Evolutionary conservation across 1,139 yeast species (phyloP).

Genomic region (Barnettozyma hawaiiensis): DNA sequence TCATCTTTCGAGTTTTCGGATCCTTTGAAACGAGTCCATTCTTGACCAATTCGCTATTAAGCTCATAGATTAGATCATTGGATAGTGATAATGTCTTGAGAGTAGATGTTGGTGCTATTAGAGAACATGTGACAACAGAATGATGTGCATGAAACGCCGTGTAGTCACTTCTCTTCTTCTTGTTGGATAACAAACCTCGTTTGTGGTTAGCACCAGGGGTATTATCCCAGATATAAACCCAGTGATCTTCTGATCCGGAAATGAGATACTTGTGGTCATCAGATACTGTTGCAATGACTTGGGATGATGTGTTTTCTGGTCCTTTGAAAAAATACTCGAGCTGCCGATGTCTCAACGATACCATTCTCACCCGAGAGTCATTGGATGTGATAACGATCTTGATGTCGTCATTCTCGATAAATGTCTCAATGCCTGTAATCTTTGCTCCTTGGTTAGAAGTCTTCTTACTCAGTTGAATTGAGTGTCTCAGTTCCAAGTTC

Average conservation of each 20-base stretch:
- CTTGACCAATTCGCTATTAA: slow-evolving; percentile 35
- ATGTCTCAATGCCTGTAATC: slow-evolving; percentile 46
- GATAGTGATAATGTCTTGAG: slow-evolving; percentile 60
- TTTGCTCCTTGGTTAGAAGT: slow-evolving; percentile 39
- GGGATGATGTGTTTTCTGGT: slow-evolving; percentile 60
- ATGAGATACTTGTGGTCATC: slow-evolving; percentile 50
- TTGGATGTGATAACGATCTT: slow-evolving; percentile 59
- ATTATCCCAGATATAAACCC: slow-evolving; percentile 63
- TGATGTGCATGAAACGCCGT: slow-evolving; percentile 76
- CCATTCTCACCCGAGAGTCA: slow-evolving; percentile 71
- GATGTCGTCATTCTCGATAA: slow-evolving; percentile 25
- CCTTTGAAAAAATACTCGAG: slow-evolving; percentile 73
- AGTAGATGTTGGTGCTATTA: slow-evolving; percentile 75
- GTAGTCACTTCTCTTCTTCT: slow-evolving; percentile 36
- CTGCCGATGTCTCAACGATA: slow-evolving; percentile 49
- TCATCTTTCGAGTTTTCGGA: neutral
- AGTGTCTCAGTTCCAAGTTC: slow-evolving; percentile 50
- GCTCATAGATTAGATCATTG: slow-evolving; percentile 72
- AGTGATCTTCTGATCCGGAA: slow-evolving; percentile 63
- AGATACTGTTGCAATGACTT: slow-evolving; percentile 60
- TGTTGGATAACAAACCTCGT: slow-evolving; percentile 25
- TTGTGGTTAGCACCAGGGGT: slow-evolving; percentile 20
- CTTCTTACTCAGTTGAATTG: slow-evolving; percentile 48
- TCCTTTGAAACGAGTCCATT: slow-evolving; percentile 1
- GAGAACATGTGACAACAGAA: slow-evolving; percentile 65